Evolutionary conservation across 2,329 filamentous ascomycete species (phyloP), one percentile per base, ranked within the genome.

Genomic region (Fusarium algeriense): DNA sequence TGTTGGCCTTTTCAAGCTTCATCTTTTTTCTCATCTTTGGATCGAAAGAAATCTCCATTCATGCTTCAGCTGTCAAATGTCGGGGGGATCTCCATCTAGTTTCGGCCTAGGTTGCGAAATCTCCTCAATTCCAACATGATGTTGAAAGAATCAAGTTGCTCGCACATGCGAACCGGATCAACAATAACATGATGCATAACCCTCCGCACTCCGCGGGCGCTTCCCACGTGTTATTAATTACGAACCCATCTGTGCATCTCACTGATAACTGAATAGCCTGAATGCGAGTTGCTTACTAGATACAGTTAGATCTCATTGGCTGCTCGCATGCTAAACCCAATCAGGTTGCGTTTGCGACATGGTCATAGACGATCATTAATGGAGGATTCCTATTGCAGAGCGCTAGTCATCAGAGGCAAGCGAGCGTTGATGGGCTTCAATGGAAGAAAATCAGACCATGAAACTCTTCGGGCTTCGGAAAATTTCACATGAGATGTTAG

Each of bases 321-420:
- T 11, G 43, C 64, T 75, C 73, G 75, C 74, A 77, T 66, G 35
- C 75, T 77, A 77, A 74, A 56, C 75, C 68, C 10, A 48, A 69
- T 64, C 17, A 12, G 64, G 65, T 38, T 17, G n/a, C 30, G 28
- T 14, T 73, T 76, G 74, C 71, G 73, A 74, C 43, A 17, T 67
- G 44, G 19, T 65, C 74, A 43, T 8, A n/a, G 54, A 41, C 41
- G 32, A 46, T 49, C 41, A 37, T 23, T n/a, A 54, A 34, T 34
- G 61, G 69, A 67, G 65, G 10, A 26, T 35, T 13, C 19, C 56
- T 32, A 32, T 41, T 48, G 28, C 5, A 43, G 46, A 34, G 35
- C 46, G 20, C 56, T 59, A 59, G 17, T 28, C 28, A 17, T 12
- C 26, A 26, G 28, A 41, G 49, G 9, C 37, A 66, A 44, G 55